Conservation (phyloP, 305 asterid genomes). For the Rubia balearica region DNA sequence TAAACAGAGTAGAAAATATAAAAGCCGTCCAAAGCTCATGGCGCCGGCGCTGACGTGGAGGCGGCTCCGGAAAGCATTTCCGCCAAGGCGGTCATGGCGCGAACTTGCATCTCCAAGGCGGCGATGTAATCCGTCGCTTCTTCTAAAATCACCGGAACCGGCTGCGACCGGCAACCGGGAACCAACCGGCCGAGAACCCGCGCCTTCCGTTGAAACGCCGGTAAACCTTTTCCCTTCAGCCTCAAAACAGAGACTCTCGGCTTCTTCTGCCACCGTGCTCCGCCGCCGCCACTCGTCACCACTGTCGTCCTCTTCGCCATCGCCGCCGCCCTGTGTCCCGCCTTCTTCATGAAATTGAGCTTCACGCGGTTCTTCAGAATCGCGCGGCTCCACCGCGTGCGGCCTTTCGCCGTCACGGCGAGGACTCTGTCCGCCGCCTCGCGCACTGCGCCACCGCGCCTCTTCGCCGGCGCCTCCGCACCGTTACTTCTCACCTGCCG, state of each 20-base stretch:
- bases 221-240: constrained; percentile 60
- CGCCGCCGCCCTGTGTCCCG: constrained; percentile 28
- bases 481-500: constrained; percentile 45
- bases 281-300: constrained; percentile 33
- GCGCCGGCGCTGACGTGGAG: constrained; percentile 11
- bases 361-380: constrained; percentile 55
- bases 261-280: constrained; percentile 44
- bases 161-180: constrained; percentile 93
- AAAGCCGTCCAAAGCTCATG: constrained; percentile 10
- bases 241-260: constrained; percentile 52
- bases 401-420: constrained; percentile 83
- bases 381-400: constrained; percentile 94
- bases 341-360: constrained; percentile 72
- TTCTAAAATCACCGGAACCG: constrained; percentile 83
- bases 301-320: constrained; percentile 27
- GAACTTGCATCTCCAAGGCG: constrained; percentile 95
- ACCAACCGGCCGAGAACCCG: constrained; percentile 63
- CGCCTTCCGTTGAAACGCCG: constrained; percentile 74
- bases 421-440: constrained; percentile 80
- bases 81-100: constrained; percentile 88
- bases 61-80: constrained; percentile 58
- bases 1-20: background rate
- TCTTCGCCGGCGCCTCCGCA: constrained; percentile 30
- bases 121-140: constrained; percentile 88
- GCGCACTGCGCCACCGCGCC: constrained; percentile 50